Conservation (phyloP, 768 basidiomycete genomes). For the Xanthoconium purpureum region DNA sequence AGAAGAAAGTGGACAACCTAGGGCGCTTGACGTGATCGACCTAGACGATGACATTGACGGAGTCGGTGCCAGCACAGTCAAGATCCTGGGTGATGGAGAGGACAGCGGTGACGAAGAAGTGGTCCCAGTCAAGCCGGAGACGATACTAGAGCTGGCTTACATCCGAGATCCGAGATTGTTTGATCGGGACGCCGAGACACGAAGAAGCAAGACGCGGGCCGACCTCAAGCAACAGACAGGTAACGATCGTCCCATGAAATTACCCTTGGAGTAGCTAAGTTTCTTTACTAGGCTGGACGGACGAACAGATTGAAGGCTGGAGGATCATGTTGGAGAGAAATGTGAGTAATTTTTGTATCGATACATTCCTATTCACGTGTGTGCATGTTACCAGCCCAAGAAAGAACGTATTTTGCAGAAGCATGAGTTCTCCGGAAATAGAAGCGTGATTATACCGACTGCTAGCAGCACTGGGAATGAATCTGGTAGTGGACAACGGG, state of each 20-base stretch:
- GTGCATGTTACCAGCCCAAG: slow-evolving; percentile 48
- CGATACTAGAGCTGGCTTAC: slow-evolving; percentile 74
- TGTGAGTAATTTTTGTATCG: slow-evolving; percentile 45
- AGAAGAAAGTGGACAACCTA: slow-evolving; percentile 40
- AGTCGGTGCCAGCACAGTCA: slow-evolving; percentile 40
- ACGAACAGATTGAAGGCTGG: slow-evolving; percentile 94
- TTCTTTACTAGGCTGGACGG: slow-evolving; percentile 53
- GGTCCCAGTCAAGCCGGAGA: slow-evolving; percentile 44
- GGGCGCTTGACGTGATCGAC: slow-evolving; percentile 30
- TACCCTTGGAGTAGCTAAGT: not conserved
- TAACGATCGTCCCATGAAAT: slow-evolving; percentile 21
- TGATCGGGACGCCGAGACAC: slow-evolving; percentile 68
- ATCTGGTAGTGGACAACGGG: slow-evolving; percentile 14
- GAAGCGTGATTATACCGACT: slow-evolving; percentile 12
- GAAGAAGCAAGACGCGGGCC: slow-evolving; percentile 62
- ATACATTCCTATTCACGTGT: slow-evolving; percentile 8
- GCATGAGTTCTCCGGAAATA: slow-evolving; percentile 75
- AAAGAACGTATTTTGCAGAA: slow-evolving; percentile 73
- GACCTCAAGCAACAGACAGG: slow-evolving; percentile 71
- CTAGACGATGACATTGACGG: slow-evolving; percentile 57
- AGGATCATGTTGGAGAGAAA: slow-evolving; percentile 84
- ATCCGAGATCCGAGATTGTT: slow-evolving; percentile 72
- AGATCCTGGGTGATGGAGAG: slow-evolving; percentile 58
- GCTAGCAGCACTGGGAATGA: not conserved
- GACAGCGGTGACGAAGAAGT: slow-evolving; percentile 40